phyloP scores from a whole-genome alignment of 139 green algal species.

The Tetradesmus obliquus region DNA sequence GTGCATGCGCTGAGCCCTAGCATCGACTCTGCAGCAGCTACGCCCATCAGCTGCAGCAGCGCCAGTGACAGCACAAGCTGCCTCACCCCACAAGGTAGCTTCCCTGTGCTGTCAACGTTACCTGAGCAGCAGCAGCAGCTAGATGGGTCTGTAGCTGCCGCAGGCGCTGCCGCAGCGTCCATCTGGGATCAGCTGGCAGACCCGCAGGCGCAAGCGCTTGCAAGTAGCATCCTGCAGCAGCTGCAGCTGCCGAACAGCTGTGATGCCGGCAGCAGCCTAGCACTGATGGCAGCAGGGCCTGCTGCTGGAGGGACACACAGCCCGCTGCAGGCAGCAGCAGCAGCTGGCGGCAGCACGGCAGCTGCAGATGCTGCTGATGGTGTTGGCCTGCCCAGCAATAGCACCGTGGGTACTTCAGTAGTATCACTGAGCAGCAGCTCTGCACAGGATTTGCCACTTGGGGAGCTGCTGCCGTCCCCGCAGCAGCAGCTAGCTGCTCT shows the following conservation, averaged over 20 bases:
- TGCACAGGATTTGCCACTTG: background rate
- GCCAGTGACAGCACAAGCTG: background rate
- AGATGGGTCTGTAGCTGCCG: background rate
- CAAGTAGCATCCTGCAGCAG: constrained; percentile 34
- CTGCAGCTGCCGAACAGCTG: constrained; percentile 14
- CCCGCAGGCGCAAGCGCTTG: background rate
- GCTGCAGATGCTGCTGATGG: background rate
- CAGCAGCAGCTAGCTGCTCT: constrained; percentile 28
- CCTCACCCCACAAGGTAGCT: constrained; percentile 12
- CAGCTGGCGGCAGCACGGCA: background rate
- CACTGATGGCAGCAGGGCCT: background rate
- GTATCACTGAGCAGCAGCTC: constrained; percentile 1
- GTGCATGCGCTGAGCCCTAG: background rate
- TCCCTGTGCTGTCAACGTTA: background rate
- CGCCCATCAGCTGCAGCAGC: constrained; percentile 21
- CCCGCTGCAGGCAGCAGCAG: background rate
- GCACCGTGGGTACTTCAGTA: background rate
- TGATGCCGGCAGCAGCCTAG: background rate
- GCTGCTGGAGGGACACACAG: background rate
- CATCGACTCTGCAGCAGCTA: background rate
- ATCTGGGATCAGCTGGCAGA: constrained; percentile 4
- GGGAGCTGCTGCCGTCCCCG: background rate
- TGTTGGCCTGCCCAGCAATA: background rate
- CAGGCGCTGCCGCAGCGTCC: background rate
- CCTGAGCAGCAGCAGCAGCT: background rate